Evolutionary conservation across 192 early-diverging fungal genomes (phyloP).

Genomic region (Dissophora globulifera): DNA sequence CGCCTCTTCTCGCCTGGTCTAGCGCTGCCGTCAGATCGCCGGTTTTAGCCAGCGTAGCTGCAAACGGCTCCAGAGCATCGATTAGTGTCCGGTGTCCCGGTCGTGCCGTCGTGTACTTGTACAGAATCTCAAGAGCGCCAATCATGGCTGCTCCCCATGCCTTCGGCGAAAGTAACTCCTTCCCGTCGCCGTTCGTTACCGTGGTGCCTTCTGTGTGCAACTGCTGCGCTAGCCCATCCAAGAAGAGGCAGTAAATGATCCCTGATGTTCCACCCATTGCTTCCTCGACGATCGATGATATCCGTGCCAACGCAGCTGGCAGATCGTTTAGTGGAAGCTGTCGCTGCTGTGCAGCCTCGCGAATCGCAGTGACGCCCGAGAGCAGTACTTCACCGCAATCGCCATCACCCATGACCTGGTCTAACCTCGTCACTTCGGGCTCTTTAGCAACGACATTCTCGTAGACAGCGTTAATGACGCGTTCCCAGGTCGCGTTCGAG

Average conservation of each 20-base stretch:
- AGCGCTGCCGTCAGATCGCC: slow-evolving; percentile 59
- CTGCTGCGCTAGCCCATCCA: slow-evolving; percentile 69
- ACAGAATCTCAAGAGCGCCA: slow-evolving; percentile 67
- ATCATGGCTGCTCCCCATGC: slow-evolving; percentile 64
- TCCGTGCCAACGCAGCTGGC: slow-evolving; percentile 61
- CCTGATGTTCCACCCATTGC: slow-evolving; percentile 84
- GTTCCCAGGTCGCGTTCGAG: slow-evolving; percentile 59
- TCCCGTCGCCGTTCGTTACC: too few relatives aligned
- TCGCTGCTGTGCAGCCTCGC: slow-evolving; percentile 53
- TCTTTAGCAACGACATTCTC: slow-evolving; percentile 57
- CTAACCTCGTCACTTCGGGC: slow-evolving; percentile 73
- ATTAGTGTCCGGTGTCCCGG: slow-evolving; percentile 80
- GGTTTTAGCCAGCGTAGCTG: slow-evolving; percentile 55
- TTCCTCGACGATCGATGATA: slow-evolving; percentile 76
- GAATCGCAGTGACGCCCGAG: slow-evolving; percentile 71
- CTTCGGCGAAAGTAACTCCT: slow-evolving; percentile 21
- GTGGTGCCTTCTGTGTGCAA: slow-evolving; percentile 40
- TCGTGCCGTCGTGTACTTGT: slow-evolving; percentile 75
- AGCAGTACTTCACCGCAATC: slow-evolving; percentile 83
- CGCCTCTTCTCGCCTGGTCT: slow-evolving; percentile 63
- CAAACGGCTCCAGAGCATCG: slow-evolving; percentile 76
- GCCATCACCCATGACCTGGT: slow-evolving; percentile 84
- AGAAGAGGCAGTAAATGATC: slow-evolving; percentile 81
- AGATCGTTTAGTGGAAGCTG: slow-evolving; percentile 58
- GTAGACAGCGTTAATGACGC: slow-evolving; percentile 57